phyloP scores from a whole-genome alignment of 345 rosid species.

The Kandelia obovata region DNA sequence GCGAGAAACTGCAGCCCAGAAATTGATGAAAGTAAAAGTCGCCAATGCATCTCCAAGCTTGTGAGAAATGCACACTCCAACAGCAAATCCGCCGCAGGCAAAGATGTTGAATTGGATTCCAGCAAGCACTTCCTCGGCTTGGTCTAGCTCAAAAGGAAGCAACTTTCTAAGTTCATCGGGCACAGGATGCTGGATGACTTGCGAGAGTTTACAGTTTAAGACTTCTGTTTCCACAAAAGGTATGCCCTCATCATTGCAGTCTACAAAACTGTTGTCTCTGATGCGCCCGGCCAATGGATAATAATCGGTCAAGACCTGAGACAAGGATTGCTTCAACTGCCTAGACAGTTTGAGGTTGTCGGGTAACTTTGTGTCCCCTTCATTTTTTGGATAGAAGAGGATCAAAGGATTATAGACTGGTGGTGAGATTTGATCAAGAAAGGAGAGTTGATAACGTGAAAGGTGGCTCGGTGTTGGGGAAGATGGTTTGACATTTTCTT shows the following conservation, averaged over 20 bases:
- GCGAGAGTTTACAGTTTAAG: constrained; percentile 15
- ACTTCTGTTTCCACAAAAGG: constrained; percentile 20
- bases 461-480: constrained; percentile 38
- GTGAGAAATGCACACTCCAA: constrained; percentile 37
- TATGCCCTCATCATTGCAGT: constrained; percentile 34
- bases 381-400: constrained; percentile 27
- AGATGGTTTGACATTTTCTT: constrained; percentile 34
- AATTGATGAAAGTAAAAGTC: constrained; percentile 29
- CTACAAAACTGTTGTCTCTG: constrained; percentile 18
- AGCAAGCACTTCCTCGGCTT: constrained; percentile 5
- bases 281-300: constrained; percentile 53
- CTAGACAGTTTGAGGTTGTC: constrained; percentile 5
- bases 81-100: constrained; percentile 43
- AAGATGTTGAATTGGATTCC: constrained; percentile 39
- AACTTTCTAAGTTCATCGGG: constrained; percentile 23
- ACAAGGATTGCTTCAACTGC: constrained; percentile 39
- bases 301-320: constrained; percentile 37
- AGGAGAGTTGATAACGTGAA: constrained; percentile 29
- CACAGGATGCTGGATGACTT: constrained; percentile 11
- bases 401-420: constrained; percentile 31
- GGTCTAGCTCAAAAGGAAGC: constrained; percentile 20
- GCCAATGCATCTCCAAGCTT: constrained; percentile 42
- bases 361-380: neutral
- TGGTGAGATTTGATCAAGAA: constrained; percentile 37
- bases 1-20: constrained; percentile 27